Evolutionary conservation across 257 asterid species (phyloP), one percentile per base, ranked within the genome.

Genomic region (Asclepias syriaca): DNA sequence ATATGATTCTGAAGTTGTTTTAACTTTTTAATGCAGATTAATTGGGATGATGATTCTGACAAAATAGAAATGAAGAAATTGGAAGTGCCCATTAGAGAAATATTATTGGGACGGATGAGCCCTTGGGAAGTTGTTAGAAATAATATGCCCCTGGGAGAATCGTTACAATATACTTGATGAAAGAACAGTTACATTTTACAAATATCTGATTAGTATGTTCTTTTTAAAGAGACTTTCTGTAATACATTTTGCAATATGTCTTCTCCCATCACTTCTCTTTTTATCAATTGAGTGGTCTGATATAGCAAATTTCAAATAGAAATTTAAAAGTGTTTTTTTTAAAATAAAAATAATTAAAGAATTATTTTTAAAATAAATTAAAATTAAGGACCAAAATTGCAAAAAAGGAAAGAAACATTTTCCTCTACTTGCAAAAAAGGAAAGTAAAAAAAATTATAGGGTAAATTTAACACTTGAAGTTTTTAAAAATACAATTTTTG

Each of bases 31-130:
- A 16, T 66, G 76, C 81, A 87, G 93, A 78, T 89, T 22, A 54
- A 69, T 54, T 88, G 95, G 96, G 96, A 88, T 50, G 88, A 85
- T 8, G 84, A n/a, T n/a, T n/a, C n/a, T n/a, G n/a, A n/a, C n/a
- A n/a, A n/a, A n/a, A n/a, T n/a, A n/a, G n/a, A n/a, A n/a, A n/a
- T n/a, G n/a, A n/a, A n/a, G n/a, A n/a, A n/a, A 79, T 24, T 24
- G 27, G 27, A 24, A 24, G 27, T 24, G 27, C 27, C 27, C 27
- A 24, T 24, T 24, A 24, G 27, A 24, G 27, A 24, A 24, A 24
- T 24, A 24, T 24, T 24, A 24, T 24, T 24, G 27, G 27, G 0
- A 24, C 27, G 72, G 39, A 90, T 88, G 72, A 88, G 77, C 69
- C 96, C 91, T 34, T 90, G 96, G 96, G 80, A 86, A 74, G 84